phyloP scores from a whole-genome alignment of 176 grass and related monocot species.

The Lolium multiflorum region DNA sequence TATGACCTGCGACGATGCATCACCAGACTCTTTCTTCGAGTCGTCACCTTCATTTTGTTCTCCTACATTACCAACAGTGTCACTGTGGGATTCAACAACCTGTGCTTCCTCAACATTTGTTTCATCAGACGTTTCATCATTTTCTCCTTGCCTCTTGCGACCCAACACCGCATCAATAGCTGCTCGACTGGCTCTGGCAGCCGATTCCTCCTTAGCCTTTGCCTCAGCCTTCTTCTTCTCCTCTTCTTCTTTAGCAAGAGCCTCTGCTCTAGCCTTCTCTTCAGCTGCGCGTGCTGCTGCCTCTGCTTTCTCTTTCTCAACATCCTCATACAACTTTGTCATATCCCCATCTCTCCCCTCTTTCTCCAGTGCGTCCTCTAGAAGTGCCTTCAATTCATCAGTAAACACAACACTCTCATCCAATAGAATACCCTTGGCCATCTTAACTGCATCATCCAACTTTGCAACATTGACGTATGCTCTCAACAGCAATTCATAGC shows the following conservation, averaged over 20 bases:
- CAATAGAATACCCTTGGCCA: conserved; percentile 70
- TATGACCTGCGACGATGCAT: conserved; percentile 30
- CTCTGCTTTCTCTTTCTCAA: conserved; percentile 74
- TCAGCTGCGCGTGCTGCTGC: conserved; percentile 68
- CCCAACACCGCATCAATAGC: conserved; percentile 75
- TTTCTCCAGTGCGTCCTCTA: conserved; percentile 65
- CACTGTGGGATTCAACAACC: conserved; percentile 40
- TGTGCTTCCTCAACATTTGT: conserved; percentile 45
- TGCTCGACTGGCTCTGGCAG: conserved; percentile 69
- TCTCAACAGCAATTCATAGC: conserved; percentile 76
- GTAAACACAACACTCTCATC: conserved; percentile 62
- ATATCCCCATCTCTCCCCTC: conserved; percentile 72
- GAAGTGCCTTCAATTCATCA: conserved; percentile 67
- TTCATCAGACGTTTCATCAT: conserved; percentile 42
- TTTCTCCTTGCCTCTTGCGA: conserved; percentile 59
- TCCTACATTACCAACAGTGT: conserved; percentile 9
- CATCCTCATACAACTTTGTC: conserved; percentile 73
- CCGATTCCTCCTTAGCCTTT: conserved; percentile 74
- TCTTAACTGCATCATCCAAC: conserved; percentile 74
- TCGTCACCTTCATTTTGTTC: conserved; percentile 31
- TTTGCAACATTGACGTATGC: conserved; percentile 57
- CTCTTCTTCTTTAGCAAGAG: conserved; percentile 80
- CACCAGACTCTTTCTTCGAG: conserved; percentile 41
- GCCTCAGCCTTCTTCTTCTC: conserved; percentile 83
- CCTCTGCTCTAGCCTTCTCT: conserved; percentile 81